These are phyloP conservation scores for Berkeleyomyces rouxiae DNA, from an alignment of 2,329 filamentous ascomycete species.

Conservation along the genomic window DNA sequence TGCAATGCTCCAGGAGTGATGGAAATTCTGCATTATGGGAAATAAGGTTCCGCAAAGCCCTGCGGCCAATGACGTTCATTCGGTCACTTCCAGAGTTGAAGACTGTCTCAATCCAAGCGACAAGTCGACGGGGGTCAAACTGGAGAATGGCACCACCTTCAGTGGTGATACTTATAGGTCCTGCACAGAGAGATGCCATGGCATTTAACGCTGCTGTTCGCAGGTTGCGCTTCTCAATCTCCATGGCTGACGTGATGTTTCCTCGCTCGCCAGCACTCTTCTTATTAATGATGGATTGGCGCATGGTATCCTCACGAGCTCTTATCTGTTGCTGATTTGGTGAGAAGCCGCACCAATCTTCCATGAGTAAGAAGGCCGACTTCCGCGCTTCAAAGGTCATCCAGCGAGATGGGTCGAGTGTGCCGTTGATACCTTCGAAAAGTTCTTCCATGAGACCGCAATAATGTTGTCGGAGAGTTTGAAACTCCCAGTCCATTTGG, in stretches of 20 bases:
- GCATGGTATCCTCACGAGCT: conserved; percentile 71
- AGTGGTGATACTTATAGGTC: conserved; percentile 71
- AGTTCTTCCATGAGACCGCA: conserved; percentile 86
- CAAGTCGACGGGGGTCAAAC: conserved; percentile 83
- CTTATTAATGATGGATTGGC: conserved; percentile 66
- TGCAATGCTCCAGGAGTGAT: conserved; percentile 74
- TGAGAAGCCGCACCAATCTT: conserved; percentile 97
- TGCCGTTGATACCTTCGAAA: conserved; percentile 78
- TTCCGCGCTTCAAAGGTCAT: conserved; percentile 95
- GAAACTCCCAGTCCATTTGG: conserved; percentile 87
- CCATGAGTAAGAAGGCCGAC: conserved; percentile 91
- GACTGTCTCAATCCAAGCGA: conserved; percentile 89
- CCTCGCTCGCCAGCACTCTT: conserved; percentile 60
- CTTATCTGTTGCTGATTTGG: conserved; percentile 74
- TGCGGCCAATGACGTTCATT: conserved; percentile 75
- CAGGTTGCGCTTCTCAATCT: conserved; percentile 90
- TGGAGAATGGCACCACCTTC: conserved; percentile 76
- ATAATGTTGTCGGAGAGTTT: conserved; percentile 80
- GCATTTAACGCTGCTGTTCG: conserved; percentile 80
- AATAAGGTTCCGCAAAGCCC: conserved; percentile 78
- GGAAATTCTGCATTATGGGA: conserved; percentile 77
- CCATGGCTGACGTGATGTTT: conserved; percentile 73
- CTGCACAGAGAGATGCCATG: conserved; percentile 83
- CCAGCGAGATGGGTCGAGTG: conserved; percentile 75
- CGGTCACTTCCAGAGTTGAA: conserved; percentile 85